Evolutionary conservation across 768 basidiomycete genomes (phyloP).

Genomic region (Suillus spraguei): DNA sequence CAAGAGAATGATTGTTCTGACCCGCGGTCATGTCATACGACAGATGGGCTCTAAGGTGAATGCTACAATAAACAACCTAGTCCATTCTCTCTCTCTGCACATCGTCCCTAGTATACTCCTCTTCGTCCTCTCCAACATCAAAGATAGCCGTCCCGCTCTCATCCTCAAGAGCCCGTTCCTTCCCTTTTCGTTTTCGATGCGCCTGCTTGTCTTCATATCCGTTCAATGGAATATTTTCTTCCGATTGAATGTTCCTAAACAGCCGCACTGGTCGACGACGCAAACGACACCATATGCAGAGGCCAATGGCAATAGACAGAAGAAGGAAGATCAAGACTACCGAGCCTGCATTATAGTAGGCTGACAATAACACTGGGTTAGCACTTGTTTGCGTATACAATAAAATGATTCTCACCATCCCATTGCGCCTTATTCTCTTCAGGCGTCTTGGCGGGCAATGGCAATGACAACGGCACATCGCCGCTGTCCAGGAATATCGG

Average conservation of each 20-base stretch:
- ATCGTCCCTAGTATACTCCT: constrained; percentile 31
- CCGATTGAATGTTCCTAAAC: constrained; percentile 25
- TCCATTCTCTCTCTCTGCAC: constrained; percentile 6
- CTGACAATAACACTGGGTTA: constrained; percentile 39
- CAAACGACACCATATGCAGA: constrained; percentile 80
- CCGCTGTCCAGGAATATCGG: constrained; percentile 57
- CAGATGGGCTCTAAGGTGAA: not conserved
- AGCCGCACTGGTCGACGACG: constrained; percentile 40
- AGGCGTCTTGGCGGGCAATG: constrained; percentile 55
- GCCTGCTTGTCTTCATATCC: constrained; percentile 46
- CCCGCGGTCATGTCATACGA: not conserved
- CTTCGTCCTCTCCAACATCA: constrained; percentile 57
- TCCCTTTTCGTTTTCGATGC: constrained; percentile 46
- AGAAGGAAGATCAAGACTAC: constrained; percentile 82
- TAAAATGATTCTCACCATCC: constrained; percentile 62
- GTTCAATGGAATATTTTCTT: constrained; percentile 77
- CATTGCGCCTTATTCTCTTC: constrained; percentile 86
- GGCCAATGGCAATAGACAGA: constrained; percentile 64
- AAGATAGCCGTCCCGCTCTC: constrained; percentile 47
- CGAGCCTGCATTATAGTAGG: constrained; percentile 94
- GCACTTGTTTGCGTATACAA: constrained; percentile 1
- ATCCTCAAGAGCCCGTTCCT: constrained; percentile 43
- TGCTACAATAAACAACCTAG: not conserved
- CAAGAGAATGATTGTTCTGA: not conserved
- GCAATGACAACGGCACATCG: constrained; percentile 38